Conservation (phyloP, 306 rosid genomes). For the Cucurbita argyrosperma region DNA sequence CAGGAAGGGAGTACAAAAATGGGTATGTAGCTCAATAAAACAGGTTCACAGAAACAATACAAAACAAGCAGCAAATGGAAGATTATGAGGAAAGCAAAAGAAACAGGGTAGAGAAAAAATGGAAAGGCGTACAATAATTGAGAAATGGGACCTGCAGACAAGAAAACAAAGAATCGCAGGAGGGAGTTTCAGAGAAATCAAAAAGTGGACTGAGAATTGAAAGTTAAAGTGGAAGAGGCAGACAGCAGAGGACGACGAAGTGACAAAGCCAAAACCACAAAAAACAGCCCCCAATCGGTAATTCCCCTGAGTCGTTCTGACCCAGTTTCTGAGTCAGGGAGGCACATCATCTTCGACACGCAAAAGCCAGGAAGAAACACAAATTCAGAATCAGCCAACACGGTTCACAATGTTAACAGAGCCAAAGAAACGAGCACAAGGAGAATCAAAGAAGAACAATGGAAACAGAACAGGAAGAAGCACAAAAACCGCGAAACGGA, state of each 20-base stretch:
- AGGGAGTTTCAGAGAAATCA: background rate
- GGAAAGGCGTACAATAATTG: slow-evolving; percentile 2
- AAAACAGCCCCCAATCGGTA: background rate
- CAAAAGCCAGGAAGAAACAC: background rate
- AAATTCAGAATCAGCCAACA: background rate
- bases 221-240: background rate
- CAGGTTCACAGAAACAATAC: background rate
- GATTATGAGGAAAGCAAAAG: background rate
- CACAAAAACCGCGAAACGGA: background rate
- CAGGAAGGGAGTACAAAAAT: background rate
- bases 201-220: background rate
- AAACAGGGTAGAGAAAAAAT: background rate
- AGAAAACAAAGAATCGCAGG: background rate
- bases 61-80: background rate
- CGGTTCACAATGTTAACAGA: background rate
- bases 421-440: background rate
- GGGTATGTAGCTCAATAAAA: background rate
- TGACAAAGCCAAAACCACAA: slow-evolving; percentile 1
- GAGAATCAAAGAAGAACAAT: background rate
- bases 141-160: background rate
- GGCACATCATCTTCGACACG: slow-evolving; percentile 6
- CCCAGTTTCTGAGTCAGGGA: background rate
- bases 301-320: background rate
- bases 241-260: slow-evolving; percentile 18
- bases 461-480: background rate